Evolutionary conservation across 768 basidiomycete genomes (phyloP), one percentile per base, ranked within the genome.

Genomic region (Asterophora parasitica): DNA sequence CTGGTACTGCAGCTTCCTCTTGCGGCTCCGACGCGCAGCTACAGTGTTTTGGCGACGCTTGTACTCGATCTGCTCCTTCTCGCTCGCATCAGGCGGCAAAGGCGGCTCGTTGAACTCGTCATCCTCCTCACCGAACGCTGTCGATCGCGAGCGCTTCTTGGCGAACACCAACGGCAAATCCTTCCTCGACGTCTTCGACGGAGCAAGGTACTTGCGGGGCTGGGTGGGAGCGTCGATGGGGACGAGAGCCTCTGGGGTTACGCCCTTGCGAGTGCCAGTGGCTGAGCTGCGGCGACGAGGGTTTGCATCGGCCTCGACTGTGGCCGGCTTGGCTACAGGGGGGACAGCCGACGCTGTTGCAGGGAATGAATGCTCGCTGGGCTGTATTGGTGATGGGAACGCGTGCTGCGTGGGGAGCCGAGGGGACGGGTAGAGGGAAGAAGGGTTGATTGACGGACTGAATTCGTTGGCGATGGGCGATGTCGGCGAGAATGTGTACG

Each of bases 1-100:
- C 60, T 86, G 78, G 55, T 87, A 76, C 66, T 81, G 76, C 31
- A 83, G 65, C 74, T 90, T 92, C 39, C 89, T 75, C 75, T 80
- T 79, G 9, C 88, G 73, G 55, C 79, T 82, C 39, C 85, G 76
- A 4, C 90, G 74, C 15, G 90, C 90, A 0, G 90, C 89, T 6
- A 90, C 62, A 4, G 88, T 89, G 59, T 91, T 92, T 65, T 84
- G 82, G 4, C 83, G 75, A 38, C 90, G 77, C 74, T 91, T 92
- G 43, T 75, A 76, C 65, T 83, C 85, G 54, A 90, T 88, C 53
- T 82, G 81, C 55, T 83, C 78, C 51, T 72, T 62, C 63, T 81
- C 80, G 1, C 72, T 69, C 4, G 72, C 62, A 4, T 74, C 66
- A 0, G 76, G 68, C 1, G 60, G 59, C 12, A 64, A 60, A 1